These are phyloP conservation scores for Ceratobasidium sp. DNA, from an alignment of 1,284 basidiomycete species.

Conservation along the genomic window DNA sequence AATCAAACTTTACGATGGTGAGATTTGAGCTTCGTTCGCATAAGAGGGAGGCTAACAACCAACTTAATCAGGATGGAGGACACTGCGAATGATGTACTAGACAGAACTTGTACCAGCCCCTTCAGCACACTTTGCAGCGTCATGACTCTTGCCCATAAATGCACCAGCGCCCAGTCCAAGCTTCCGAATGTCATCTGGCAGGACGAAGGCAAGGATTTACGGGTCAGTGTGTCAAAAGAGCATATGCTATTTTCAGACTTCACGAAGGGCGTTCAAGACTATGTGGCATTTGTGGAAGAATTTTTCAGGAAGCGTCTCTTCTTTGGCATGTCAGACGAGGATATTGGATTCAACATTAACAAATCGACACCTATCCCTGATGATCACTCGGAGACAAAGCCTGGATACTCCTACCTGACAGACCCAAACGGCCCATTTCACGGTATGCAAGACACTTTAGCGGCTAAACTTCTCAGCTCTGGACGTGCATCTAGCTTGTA, in stretches of 20 bases:
- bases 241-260: neutral
- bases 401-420: slow-evolving; percentile 17
- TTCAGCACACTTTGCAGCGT: neutral
- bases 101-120: neutral
- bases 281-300: neutral
- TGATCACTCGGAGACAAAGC: neutral
- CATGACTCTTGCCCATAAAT: neutral
- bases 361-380: neutral
- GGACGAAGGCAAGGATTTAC: neutral
- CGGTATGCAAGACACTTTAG: neutral
- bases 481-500: neutral
- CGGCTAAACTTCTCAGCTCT: neutral
- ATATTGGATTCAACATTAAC: neutral
- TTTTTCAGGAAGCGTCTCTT: neutral
- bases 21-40: neutral
- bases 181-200: neutral
- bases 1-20: no score
- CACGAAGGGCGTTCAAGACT: neutral
- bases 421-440: neutral
- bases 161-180: neutral
- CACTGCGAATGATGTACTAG: neutral
- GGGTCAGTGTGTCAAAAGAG: neutral
- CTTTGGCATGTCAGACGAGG: neutral
- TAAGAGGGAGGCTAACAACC: neutral
- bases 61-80: neutral